These are phyloP conservation scores for Suhomyces kilbournensis DNA, from an alignment of 805 yeast genomes.

Conservation along the genomic window DNA sequence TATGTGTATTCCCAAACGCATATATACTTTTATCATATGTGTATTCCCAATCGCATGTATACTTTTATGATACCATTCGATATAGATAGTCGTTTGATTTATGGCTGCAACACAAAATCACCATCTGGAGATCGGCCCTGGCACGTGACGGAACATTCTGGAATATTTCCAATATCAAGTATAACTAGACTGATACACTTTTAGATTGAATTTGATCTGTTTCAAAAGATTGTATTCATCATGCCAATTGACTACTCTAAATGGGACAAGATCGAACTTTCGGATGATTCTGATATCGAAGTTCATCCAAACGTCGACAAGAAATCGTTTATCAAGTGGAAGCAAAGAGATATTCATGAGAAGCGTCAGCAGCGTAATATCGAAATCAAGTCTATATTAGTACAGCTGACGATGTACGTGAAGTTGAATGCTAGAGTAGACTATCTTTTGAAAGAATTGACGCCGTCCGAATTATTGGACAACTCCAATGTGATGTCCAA, in stretches of 20 bases:
- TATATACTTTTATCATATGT: no score
- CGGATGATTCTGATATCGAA: constrained; percentile 95
- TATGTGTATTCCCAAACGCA: no score
- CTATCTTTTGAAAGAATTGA: constrained; percentile 46
- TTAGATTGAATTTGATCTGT: no score
- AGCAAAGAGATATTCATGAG: constrained; percentile 95
- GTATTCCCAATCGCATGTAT: no score
- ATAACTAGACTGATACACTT: background rate
- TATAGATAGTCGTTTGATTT: no score
- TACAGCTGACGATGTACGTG: constrained; percentile 78
- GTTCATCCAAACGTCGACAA: constrained; percentile 99
- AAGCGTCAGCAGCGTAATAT: constrained; percentile 77
- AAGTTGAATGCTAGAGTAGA: constrained; percentile 75
- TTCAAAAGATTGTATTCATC: background rate
- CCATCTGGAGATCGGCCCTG: background rate
- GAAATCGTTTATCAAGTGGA: constrained; percentile 88
- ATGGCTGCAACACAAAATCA: background rate
- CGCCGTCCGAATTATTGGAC: constrained; percentile 37
- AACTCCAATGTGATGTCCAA: constrained; percentile 31
- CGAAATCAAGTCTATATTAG: constrained; percentile 70
- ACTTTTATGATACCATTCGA: no score
- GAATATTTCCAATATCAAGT: background rate
- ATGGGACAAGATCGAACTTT: constrained; percentile 94
- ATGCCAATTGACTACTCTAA: constrained; percentile 94
- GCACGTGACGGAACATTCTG: constrained; percentile 3